Conservation (phyloP, 768 basidiomycete genomes). For the Rhodotorula taiwanensis region DNA sequence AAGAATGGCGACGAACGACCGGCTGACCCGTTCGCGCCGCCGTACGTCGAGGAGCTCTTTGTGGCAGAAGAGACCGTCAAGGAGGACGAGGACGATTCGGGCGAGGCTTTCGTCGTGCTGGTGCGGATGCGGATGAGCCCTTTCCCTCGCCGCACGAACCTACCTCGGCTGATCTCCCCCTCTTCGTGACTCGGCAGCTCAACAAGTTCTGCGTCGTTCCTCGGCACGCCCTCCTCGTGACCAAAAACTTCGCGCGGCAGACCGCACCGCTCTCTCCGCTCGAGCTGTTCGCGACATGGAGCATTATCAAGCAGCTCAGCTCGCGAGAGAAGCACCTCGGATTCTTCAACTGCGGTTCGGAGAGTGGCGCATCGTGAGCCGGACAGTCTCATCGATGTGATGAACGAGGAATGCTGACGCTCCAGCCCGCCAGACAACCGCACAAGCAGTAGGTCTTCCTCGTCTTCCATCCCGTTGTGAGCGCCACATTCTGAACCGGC, state of each 20-base stretch:
- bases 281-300: conserved; percentile 70
- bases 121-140: no score
- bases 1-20: conserved; percentile 38
- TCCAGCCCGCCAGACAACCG: conserved; percentile 16
- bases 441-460: conserved; percentile 31
- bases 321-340: conserved; percentile 60
- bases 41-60: conserved; percentile 68
- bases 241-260: conserved; percentile 75
- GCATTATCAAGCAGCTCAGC: conserved; percentile 65
- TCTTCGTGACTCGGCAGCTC: conserved; percentile 50
- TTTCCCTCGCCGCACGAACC: neutral
- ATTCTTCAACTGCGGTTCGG: conserved; percentile 77
- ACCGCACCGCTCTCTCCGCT: conserved; percentile 68
- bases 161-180: no score
- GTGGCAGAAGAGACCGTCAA: conserved; percentile 61
- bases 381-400: neutral
- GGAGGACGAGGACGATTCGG: conserved; percentile 55
- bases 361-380: conserved; percentile 23
- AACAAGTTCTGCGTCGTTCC: conserved; percentile 82
- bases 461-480: no score
- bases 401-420: neutral
- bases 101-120: conserved; percentile 61
- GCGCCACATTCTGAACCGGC: neutral
- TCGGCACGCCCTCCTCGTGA: conserved; percentile 77
- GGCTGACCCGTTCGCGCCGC: conserved; percentile 73